A percentile compares a stretch with the other conserved stretches of the same genome.
phyloP scores from a whole-genome alignment of 129 eudicot genomes.

The Arctium lappa region DNA sequence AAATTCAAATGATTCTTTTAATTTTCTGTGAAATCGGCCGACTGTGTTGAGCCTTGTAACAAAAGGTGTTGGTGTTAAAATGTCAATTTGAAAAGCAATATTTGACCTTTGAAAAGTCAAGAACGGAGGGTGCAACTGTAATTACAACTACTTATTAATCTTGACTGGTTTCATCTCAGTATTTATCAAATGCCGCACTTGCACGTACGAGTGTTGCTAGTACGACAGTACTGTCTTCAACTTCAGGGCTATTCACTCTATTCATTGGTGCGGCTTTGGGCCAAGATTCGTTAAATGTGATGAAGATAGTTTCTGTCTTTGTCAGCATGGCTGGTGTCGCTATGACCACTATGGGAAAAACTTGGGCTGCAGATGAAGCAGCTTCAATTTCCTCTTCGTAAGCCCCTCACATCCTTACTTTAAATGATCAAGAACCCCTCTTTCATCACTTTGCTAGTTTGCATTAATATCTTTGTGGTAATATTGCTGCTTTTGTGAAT shows the following conservation, averaged over 20 bases:
- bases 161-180: slow-evolving; percentile 45
- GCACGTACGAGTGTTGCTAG: slow-evolving; percentile 99
- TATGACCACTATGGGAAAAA: slow-evolving; percentile 97
- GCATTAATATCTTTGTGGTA: slow-evolving; percentile 4
- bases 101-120: background rate
- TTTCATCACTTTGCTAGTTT: slow-evolving; percentile 2
- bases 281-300: slow-evolving; percentile 79
- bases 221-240: slow-evolving; percentile 94
- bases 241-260: slow-evolving; percentile 96
- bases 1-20: background rate
- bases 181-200: slow-evolving; percentile 96
- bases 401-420: slow-evolving; percentile 12
- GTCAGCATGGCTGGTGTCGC: slow-evolving; percentile 98
- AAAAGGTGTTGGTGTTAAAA: background rate
- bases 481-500: background rate
- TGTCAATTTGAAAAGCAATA: background rate
- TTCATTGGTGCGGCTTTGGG: slow-evolving; percentile 94
- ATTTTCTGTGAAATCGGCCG: background rate
- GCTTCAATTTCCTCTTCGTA: slow-evolving; percentile 57
- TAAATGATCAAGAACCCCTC: background rate
- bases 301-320: slow-evolving; percentile 83
- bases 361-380: slow-evolving; percentile 91
- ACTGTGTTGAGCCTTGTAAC: background rate
- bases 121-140: background rate
- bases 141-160: background rate